These are phyloP conservation scores for Gillenia trifoliata DNA, from an alignment of 306 rosid genomes.

Conservation along the genomic window DNA sequence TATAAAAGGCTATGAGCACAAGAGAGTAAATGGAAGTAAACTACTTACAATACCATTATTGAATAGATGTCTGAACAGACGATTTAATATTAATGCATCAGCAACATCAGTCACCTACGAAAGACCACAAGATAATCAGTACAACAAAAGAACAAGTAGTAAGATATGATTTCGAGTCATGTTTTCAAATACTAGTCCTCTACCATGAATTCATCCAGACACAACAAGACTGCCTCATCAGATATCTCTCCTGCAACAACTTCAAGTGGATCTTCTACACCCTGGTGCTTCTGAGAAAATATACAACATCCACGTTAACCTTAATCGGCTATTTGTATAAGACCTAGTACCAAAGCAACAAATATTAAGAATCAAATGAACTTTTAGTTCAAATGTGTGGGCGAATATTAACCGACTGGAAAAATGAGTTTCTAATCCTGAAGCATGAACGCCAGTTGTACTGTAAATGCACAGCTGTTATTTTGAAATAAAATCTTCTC, in stretches of 20 bases:
- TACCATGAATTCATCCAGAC: slow-evolving; percentile 99
- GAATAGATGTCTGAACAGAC: slow-evolving; percentile 75
- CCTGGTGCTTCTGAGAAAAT: slow-evolving; percentile 73
- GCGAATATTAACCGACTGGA: neutral
- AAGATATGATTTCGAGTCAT: slow-evolving; percentile 8
- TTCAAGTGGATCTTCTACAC: slow-evolving; percentile 93
- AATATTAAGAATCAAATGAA: slow-evolving; percentile 6
- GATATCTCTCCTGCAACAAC: slow-evolving; percentile 87
- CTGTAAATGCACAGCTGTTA: neutral
- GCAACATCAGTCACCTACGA: slow-evolving; percentile 93
- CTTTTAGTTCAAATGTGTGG: slow-evolving; percentile 1
- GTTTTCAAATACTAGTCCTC: neutral
- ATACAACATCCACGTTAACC: slow-evolving; percentile 14
- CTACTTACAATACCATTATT: slow-evolving; percentile 75
- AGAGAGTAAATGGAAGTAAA: slow-evolving; percentile 7
- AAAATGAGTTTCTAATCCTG: neutral
- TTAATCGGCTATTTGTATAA: neutral
- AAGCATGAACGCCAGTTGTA: neutral
- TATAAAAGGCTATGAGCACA: slow-evolving; percentile 4
- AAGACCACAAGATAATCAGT: slow-evolving; percentile 19
- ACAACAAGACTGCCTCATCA: slow-evolving; percentile 79
- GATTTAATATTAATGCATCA: slow-evolving; percentile 88
- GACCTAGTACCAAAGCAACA: neutral
- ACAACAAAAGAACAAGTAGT: slow-evolving; percentile 15
- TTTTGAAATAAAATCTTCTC: neutral